These are phyloP conservation scores for Apophysomyces variabilis DNA, from an alignment of 371 early-diverging fungal species.

Conservation along the genomic window DNA sequence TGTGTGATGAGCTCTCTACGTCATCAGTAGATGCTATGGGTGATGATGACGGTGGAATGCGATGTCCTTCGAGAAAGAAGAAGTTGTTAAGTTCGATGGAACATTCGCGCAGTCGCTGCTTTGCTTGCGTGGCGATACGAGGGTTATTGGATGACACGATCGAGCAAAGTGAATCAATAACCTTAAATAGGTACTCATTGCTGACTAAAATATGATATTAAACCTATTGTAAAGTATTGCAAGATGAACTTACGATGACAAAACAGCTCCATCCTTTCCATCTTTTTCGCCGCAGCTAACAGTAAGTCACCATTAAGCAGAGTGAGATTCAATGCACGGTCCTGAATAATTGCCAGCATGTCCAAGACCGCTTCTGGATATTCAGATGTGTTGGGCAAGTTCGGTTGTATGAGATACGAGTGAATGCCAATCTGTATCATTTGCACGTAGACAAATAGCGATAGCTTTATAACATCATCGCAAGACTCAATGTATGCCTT, in stretches of 20 bases:
- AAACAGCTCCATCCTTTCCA: not conserved
- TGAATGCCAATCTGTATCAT: constrained; percentile 4
- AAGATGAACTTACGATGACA: not conserved
- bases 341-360: constrained; percentile 3
- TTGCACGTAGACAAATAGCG: not conserved
- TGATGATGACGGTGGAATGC: not conserved
- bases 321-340: not conserved
- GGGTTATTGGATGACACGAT: not conserved
- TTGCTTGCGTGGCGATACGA: not conserved
- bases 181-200: not conserved
- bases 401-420: not conserved
- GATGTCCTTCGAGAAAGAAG: not conserved
- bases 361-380: not conserved
- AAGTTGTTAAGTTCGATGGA: not conserved
- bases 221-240: not conserved
- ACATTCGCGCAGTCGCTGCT: not conserved
- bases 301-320: not conserved
- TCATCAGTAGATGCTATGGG: not conserved
- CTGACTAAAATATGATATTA: not conserved
- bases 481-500: not conserved
- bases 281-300: not conserved
- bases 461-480: not conserved
- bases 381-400: not conserved
- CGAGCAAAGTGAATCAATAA: constrained; percentile 2
- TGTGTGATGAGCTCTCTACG: constrained; percentile 2